Conservation (phyloP, 1,284 basidiomycete species). For the Irpex lacteus region DNA sequence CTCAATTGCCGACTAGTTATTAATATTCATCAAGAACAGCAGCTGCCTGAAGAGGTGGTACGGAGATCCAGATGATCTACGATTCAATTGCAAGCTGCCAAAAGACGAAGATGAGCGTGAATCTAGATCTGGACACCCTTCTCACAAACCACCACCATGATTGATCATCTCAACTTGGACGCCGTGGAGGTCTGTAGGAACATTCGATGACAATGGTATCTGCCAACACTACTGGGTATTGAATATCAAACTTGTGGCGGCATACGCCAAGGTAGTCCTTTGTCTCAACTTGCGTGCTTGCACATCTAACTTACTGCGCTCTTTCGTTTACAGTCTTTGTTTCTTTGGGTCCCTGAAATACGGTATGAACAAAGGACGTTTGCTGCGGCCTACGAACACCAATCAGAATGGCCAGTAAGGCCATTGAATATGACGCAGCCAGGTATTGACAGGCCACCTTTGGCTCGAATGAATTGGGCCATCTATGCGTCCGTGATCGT, state of each 20-base stretch:
- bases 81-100: not conserved
- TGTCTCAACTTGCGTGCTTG: not conserved
- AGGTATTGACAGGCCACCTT: too few species aligned
- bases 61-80: not conserved
- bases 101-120: not conserved
- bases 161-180: too few species aligned
- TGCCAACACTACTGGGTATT: too few species aligned
- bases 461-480: too few species aligned
- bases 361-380: not conserved
- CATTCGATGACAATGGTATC: too few species aligned
- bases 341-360: not conserved
- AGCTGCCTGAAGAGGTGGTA: not conserved
- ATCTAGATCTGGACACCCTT: not conserved
- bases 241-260: too few species aligned
- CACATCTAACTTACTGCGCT: not conserved
- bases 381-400: too few species aligned
- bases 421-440: too few species aligned
- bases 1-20: not conserved
- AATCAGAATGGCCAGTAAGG: too few species aligned
- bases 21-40: not conserved
- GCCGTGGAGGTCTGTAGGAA: too few species aligned
- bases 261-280: not conserved
- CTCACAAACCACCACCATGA: not conserved
- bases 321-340: not conserved
- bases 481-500: not conserved